Evolutionary conservation across 768 basidiomycete genomes (phyloP), one percentile per base, ranked within the genome.

Genomic region (Russula dissimulans): DNA sequence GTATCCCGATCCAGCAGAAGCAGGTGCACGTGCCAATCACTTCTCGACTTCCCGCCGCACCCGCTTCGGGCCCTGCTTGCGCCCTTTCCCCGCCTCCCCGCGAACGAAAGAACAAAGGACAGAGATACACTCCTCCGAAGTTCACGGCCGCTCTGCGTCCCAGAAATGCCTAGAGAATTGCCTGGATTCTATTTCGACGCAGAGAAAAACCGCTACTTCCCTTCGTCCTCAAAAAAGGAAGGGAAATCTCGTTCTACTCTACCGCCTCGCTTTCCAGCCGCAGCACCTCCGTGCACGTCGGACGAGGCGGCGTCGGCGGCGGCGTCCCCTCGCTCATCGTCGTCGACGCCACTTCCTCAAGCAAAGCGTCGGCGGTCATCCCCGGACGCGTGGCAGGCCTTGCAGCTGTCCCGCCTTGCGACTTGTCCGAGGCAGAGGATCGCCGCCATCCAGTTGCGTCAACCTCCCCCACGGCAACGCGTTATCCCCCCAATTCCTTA

Each of bases 151-250:
- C 61, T 44, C 45, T 63, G 29, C 39, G 6, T 43, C 53, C 51
- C 43, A 41, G n/a, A n/a, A 18, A 67, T 67, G 65, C 59, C 62
- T n/a, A 61, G 46, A 53, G 59, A 69, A 32, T 47, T 69, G 17
- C 69, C 68, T n/a, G 69, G 69, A 2, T 67, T 69, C 54, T 69
- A 69, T 57, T 69, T 59, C 36, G 69, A 69, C 48, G 52, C 53
- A 34, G 41, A 43, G 31, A 66, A 63, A 41, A 63, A 68, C 14
- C 62, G 67, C 15, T 69, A 69, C 60, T 69, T 69, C 57, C 62
- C 69, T n/a, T 45, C 57, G n/a, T 62, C 68, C 6, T 69, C 67
- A 10, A 56, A 41, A 50, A 44, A 57, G 11, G 45, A 51, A 14
- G 32, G 22, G 39, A 52, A 57, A 46, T 34, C 48, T 12, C 26